A percentile compares a stretch with the other conserved stretches of the same genome.
These are phyloP conservation scores for Talaromyces verruculosus DNA, from an alignment of 2,329 filamentous ascomycete species.

Conservation along the genomic window DNA sequence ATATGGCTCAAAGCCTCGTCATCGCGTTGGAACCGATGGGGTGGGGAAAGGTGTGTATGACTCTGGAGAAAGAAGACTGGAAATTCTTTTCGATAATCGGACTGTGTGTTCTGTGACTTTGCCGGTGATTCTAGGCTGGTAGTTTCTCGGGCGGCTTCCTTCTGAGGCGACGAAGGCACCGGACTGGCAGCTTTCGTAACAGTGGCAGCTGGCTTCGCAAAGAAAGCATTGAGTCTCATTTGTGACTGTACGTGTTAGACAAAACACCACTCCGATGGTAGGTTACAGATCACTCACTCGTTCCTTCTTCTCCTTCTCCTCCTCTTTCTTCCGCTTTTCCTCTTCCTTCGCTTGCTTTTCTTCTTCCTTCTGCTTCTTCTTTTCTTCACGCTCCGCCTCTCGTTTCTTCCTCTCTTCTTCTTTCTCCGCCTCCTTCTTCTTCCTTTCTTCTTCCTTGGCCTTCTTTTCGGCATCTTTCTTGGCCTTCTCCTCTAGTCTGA, in stretches of 20 bases:
- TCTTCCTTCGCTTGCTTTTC: slow-evolving; percentile 48
- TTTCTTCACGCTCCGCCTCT: slow-evolving; percentile 48
- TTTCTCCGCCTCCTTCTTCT: slow-evolving; percentile 36
- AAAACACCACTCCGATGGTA: slow-evolving; percentile 13
- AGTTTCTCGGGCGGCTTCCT: slow-evolving; percentile 23
- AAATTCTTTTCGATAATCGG: slow-evolving; percentile 69
- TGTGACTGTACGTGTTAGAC: slow-evolving; percentile 44
- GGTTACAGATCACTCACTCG: slow-evolving; percentile 36
- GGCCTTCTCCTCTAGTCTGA: slow-evolving; percentile 36
- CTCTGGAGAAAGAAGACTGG: slow-evolving; percentile 77
- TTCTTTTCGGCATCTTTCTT: slow-evolving; percentile 36
- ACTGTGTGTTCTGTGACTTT: slow-evolving; percentile 30
- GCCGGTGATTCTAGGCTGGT: slow-evolving; percentile 16
- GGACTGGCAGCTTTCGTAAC: slow-evolving; percentile 27
- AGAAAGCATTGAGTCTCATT: slow-evolving; percentile 53
- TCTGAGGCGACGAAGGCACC: slow-evolving; percentile 23
- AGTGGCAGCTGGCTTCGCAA: slow-evolving; percentile 42
- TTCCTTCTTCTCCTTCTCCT: slow-evolving; percentile 51
- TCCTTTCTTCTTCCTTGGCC: slow-evolving; percentile 35
- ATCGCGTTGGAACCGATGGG: slow-evolving; percentile 58
- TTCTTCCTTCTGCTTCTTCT: slow-evolving; percentile 46
- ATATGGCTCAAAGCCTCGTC: slow-evolving; percentile 57
- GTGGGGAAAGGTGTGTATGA: slow-evolving; percentile 67
- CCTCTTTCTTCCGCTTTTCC: slow-evolving; percentile 48
- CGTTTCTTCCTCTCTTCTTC: slow-evolving; percentile 48